Evolutionary conservation across 2,329 filamentous ascomycete genomes (phyloP).

Genomic region (Aureobasidium sp.): DNA sequence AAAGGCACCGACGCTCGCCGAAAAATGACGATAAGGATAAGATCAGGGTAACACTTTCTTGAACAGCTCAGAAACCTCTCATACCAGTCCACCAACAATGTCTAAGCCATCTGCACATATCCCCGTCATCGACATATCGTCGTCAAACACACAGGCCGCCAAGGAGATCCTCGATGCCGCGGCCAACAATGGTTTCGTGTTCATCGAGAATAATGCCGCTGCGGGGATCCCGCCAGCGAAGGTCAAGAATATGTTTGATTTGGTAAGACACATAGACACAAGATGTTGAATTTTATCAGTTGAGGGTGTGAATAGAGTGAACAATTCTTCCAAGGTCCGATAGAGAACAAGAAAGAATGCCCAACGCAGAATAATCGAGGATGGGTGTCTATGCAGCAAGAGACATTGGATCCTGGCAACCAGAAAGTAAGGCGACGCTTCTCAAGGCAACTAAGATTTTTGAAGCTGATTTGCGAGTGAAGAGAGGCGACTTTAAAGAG

Average conservation of each 20-base stretch:
- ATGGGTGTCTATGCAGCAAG: constrained; percentile 81
- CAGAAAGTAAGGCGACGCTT: constrained; percentile 55
- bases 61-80: too few relatives aligned
- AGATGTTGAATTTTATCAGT: neutral
- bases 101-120: constrained; percentile 39
- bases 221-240: constrained; percentile 52
- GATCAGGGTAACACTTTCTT: neutral
- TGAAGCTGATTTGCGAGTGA: too few relatives aligned
- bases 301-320: constrained; percentile 14
- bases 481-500: constrained; percentile 87
- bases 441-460: neutral
- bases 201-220: constrained; percentile 67
- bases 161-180: constrained; percentile 71
- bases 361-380: constrained; percentile 70
- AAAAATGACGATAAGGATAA: neutral
- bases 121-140: constrained; percentile 75
- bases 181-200: constrained; percentile 79
- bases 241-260: constrained; percentile 64
- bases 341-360: constrained; percentile 66
- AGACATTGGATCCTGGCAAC: constrained; percentile 76
- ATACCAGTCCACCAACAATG: too few relatives aligned
- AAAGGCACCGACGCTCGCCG: neutral
- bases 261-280: constrained; percentile 48
- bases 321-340: constrained; percentile 63
- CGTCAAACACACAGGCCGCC: constrained; percentile 52